A percentile compares a stretch with the other conserved stretches of the same genome.
Conservation (phyloP, 148 eudicot species). For the Heliamphora exappendiculata region DNA sequence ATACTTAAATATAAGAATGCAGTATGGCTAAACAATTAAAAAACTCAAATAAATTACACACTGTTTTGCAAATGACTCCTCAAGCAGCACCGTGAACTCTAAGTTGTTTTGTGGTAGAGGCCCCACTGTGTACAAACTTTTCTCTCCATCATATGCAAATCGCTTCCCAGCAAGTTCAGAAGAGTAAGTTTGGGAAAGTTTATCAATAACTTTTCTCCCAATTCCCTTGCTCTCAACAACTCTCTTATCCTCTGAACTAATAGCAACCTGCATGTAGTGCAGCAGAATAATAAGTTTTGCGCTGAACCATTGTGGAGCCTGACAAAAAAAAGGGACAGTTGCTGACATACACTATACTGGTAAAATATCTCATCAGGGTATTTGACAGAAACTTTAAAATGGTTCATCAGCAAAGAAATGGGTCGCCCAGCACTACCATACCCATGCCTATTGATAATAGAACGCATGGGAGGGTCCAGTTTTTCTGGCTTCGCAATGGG, state of each 20-base stretch:
- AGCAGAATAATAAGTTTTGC: constrained; percentile 2
- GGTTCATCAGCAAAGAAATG: constrained; percentile 54
- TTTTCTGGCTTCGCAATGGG: constrained; percentile 23
- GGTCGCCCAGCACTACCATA: constrained; percentile 55
- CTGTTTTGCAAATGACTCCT: constrained; percentile 57
- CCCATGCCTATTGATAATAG: constrained; percentile 59
- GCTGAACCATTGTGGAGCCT: neutral
- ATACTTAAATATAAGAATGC: neutral
- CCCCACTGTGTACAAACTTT: constrained; percentile 60
- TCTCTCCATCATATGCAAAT: constrained; percentile 70
- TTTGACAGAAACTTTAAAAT: constrained; percentile 56
- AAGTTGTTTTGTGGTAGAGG: constrained; percentile 45
- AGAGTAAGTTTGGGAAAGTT: constrained; percentile 39
- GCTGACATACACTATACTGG: constrained; percentile 56
- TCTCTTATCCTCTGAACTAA: constrained; percentile 41
- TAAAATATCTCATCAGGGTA: constrained; percentile 44
- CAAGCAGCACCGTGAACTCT: constrained; percentile 50
- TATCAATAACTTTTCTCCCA: constrained; percentile 50
- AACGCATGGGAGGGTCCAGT: constrained; percentile 32
- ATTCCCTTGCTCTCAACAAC: constrained; percentile 47
- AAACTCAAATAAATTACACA: constrained; percentile 13
- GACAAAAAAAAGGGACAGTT: neutral
- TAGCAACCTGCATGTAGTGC: constrained; percentile 50
- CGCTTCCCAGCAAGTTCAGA: constrained; percentile 45
- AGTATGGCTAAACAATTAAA: neutral